Evolutionary conservation across 1,139 yeast species (phyloP), one percentile per base, ranked within the genome.

Genomic region (Diutina neorugosa): DNA sequence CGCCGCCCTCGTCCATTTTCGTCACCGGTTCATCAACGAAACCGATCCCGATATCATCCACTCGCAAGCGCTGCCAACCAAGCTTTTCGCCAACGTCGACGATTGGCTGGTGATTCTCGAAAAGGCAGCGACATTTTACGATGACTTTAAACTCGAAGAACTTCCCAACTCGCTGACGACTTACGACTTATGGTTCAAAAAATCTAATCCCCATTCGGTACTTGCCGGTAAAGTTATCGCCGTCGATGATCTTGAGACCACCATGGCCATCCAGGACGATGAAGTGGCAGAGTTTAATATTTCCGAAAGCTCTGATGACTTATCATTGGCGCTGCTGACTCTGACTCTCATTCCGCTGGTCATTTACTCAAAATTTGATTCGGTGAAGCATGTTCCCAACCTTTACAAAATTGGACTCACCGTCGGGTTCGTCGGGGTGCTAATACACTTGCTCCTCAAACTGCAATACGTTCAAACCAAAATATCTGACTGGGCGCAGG

Each of bases 41-140:
- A 58, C 57, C 7, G 79, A 76, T 55, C 64, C 61, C n/a, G 82
- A 78, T 59, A 54, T 68, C 3, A 65, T 78, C 14, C 82, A 79
- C 60, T 63, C 68, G n/a, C 57, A 67, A 23, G 55, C 74, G 7
- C 71, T 77, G 5, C 74, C 78, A 0, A 54, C 63, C 12, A 61
- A 55, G 47, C 60, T 74, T 31, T 68, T 73, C 56, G 62, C 64
- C 5, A 59, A 60, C 53, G 79, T 69, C 56, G 59, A 53, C 19
- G 74, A 70, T 44, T 58, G 78, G 43, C 64, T 63, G 37, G 64
- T 64, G 47, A 71, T 78, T n/a, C 59, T 78, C 42, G 65, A 66
- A 53, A 56, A 62, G 41, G 66, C 82, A 1, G 60, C 64, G 20
- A 52, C 53, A 2, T 63, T 73, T 49, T 62, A 69, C 52, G 65